Base-by-base conservation (phyloP, 164 flowering plant genomes). In the Vitis rupestris region DNA sequence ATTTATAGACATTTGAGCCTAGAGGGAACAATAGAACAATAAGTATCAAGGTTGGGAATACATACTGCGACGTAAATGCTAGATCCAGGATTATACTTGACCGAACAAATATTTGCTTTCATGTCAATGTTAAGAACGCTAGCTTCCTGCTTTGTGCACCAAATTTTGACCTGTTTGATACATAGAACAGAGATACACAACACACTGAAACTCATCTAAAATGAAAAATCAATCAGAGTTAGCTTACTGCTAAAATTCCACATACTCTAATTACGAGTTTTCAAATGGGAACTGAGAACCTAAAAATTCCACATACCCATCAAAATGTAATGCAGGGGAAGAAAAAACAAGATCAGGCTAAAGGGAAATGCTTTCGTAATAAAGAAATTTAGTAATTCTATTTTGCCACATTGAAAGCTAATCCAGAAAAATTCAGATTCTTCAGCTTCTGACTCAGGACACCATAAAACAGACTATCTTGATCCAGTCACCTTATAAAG, bases 81-180 rank as follows among this genome's bases (percentile, higher is more conserved):
- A 31, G 97, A 89, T 76, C 88, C 93, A 29, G 98, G 97, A 81
- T 91, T 91, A 75, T 88, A 91, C 79, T 91, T 88, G 78, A 91
- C 95, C 68, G 90, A 93, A 76, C 97, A 93, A 65, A 91, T 88
- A 76, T 93, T 93, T 47, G 98, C 97, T 77, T 88, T 90, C 94
- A 93, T 88, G 76, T 90, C 89, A 59, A 93, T 90, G 76, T 82
- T 88, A 68, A 88, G 82, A 56, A 82, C 94, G 73, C 98, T 88
- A 10, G 87, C 81, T 79, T 91, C 98, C 74, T 93, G 95, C 16
- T 80, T 93, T 14, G 86, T 91, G 82, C 92, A 86, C 98, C 98
- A 91, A 61, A 91, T 79, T 79, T 91, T 93, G 62, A 93, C 98
- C 98, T 93, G 88, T 66, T 64, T 4, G 55, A 71, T 13, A 61